Evolutionary conservation across 306 rosid genomes (phyloP), one percentile per base, ranked within the genome.

Genomic region (Corylus avellana): DNA sequence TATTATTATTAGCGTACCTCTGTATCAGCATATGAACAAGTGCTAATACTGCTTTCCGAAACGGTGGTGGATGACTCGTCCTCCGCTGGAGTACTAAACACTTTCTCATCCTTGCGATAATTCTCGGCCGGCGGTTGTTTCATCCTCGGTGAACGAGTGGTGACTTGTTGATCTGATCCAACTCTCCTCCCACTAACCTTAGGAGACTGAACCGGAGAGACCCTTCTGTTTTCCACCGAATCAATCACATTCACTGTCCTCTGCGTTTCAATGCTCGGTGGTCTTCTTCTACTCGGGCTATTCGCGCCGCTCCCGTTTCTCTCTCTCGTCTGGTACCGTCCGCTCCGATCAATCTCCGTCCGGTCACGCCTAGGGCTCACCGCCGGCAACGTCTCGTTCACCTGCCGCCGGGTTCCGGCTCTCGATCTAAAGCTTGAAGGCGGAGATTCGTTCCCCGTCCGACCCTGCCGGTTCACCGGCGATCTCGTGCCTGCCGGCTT

Each of bases 181-280:
- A 68, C 54, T 80, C 83, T 84, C 71, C 92, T 85, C 0, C 89
- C 51, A 70, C 63, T 86, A 9, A 82, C 25, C 82, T 87, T 91
- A 0, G 97, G 93, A 0, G 97, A 92, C 50, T 86, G 83, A 73
- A 91, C 92, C 2, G 98, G 97, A 72, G 94, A 91, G 11, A 85
- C 77, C 59, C 92, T 84, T 76, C 90, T 89, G 20, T 86, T 92
- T 70, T 89, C 93, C 69, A 63, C 84, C 5, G 75, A 53, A 14
- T 85, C 91, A 25, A 25, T 59, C 66, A 4, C 32, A 25, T 69
- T 76, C 42, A 70, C 68, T 79, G 62, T 86, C 76, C 92, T 84
- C 78, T 83, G 90, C 11, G 88, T 79, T 62, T 90, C 93, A 0
- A 72, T 76, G 74, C 74, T 84, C 48, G 56, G 27, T 12, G 84